A percentile compares a stretch with the other conserved stretches of the same genome.
These are phyloP conservation scores for Skeletonema grethae DNA, from an alignment of 108 stramenopile genomes.

Conservation along the genomic window DNA sequence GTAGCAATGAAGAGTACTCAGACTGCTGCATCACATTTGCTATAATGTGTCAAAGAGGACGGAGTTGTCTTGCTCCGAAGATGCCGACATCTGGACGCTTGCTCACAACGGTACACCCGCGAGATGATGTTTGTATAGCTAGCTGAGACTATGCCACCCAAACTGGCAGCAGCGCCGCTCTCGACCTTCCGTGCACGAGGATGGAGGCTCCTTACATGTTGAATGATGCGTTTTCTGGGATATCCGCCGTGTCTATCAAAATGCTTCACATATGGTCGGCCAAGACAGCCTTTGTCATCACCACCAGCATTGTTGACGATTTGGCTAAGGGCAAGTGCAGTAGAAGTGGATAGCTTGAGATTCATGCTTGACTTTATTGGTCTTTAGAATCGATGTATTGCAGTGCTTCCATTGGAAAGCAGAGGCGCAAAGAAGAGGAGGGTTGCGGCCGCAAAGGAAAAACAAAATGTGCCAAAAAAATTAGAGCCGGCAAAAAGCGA, in stretches of 20 bases:
- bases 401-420: too few relatives aligned
- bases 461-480: too few relatives aligned
- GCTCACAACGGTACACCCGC: not conserved
- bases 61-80: not conserved
- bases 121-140: not conserved
- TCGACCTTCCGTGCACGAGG: not conserved
- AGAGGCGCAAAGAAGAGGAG: too few relatives aligned
- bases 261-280: not conserved
- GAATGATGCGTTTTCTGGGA: not conserved
- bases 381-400: too few relatives aligned
- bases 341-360: not conserved
- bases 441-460: too few relatives aligned
- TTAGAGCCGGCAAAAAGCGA: too few relatives aligned
- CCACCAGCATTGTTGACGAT: not conserved
- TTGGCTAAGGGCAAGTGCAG: not conserved
- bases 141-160: not conserved
- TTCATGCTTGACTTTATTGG: not conserved
- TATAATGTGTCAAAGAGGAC: too few relatives aligned
- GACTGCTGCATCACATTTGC: too few relatives aligned
- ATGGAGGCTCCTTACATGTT: not conserved
- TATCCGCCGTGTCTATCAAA: not conserved
- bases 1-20: too few relatives aligned
- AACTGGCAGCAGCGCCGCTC: not conserved
- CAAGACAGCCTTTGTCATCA: not conserved
- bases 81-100: slow-evolving; percentile 2